Percentiles rank a stretch among this genome's conserved stretches.
Evolutionary conservation across 1,139 yeast species (phyloP).

Genomic region (Starmera stellimalicola): DNA sequence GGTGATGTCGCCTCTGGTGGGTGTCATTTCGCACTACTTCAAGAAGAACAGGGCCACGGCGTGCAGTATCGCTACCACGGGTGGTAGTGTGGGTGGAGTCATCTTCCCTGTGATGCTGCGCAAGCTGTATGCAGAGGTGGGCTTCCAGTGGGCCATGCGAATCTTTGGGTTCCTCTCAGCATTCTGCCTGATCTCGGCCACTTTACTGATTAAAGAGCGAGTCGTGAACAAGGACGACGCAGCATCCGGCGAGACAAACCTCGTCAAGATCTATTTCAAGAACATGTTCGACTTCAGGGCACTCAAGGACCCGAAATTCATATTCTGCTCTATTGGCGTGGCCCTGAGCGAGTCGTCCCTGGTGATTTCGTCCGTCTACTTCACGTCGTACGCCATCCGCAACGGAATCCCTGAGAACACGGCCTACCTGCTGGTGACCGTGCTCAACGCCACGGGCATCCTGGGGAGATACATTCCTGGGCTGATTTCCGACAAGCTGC

Average conservation of each 20-base stretch:
- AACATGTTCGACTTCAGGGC: constrained; percentile 22
- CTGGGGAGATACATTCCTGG: constrained; percentile 52
- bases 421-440: constrained; percentile 43
- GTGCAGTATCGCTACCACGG: constrained; percentile 48
- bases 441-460: constrained; percentile 50
- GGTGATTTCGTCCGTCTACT: constrained; percentile 42
- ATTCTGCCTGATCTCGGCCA: constrained; percentile 30
- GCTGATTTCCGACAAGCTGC: constrained; percentile 37
- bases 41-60: constrained; percentile 42
- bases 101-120: constrained; percentile 51
- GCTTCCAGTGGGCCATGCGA: constrained; percentile 56
- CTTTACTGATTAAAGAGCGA: constrained; percentile 40
- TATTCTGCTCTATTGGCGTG: constrained; percentile 31
- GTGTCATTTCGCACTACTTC: constrained; percentile 55
- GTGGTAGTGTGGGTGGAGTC: constrained; percentile 59
- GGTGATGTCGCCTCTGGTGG: constrained; percentile 46
- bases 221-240: constrained; percentile 18
- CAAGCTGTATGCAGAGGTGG: constrained; percentile 40
- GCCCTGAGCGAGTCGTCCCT: constrained; percentile 49
- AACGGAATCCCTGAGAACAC: constrained; percentile 44
- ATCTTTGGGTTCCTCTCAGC: constrained; percentile 41
- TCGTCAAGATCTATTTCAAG: constrained; percentile 15
- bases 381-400: constrained; percentile 44
- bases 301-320: constrained; percentile 30
- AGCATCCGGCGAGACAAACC: constrained; percentile 8